A percentile compares a stretch with the other conserved stretches of the same genome.
Evolutionary conservation across 1,139 yeast genomes (phyloP).

Genomic region (Debaryomycetaceae sp.): DNA sequence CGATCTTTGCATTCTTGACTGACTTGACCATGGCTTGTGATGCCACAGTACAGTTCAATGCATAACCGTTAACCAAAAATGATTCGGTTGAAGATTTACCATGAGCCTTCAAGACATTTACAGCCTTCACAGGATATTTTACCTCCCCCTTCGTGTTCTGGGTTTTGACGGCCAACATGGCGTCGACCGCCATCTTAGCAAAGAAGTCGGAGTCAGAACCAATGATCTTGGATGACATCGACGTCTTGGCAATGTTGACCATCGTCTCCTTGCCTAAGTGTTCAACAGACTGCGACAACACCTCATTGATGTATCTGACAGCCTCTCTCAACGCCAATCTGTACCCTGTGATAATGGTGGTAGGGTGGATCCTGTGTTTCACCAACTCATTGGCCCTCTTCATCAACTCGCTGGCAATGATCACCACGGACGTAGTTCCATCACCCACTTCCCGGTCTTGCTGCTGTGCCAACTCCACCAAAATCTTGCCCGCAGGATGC

Average conservation of each 20-base stretch:
- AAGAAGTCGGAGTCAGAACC: constrained; percentile 95
- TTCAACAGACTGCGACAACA: constrained; percentile 77
- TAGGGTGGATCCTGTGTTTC: constrained; percentile 91
- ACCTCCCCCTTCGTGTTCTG: constrained; percentile 82
- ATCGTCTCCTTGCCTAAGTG: constrained; percentile 78
- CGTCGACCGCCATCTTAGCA: constrained; percentile 88
- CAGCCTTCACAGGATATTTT: constrained; percentile 96
- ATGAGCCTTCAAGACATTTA: constrained; percentile 91
- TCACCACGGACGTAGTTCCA: constrained; percentile 95
- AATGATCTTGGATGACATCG: constrained; percentile 95
- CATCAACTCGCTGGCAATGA: constrained; percentile 88
- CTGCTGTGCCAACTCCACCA: constrained; percentile 96
- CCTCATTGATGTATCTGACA: constrained; percentile 80
- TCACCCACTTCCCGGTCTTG: constrained; percentile 99
- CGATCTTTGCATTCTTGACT: constrained; percentile 75
- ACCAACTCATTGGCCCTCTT: constrained; percentile 94
- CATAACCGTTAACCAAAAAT: constrained; percentile 86
- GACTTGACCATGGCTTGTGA: constrained; percentile 93
- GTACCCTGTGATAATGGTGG: constrained; percentile 95
- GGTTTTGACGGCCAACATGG: constrained; percentile 93
- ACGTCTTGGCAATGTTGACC: constrained; percentile 89
- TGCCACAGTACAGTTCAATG: constrained; percentile 95
- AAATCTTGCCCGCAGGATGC: constrained; percentile 97
- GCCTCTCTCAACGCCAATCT: constrained; percentile 93
- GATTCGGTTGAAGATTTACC: constrained; percentile 92